These are phyloP conservation scores for Schrenkiella parvula DNA, from an alignment of 345 rosid species.

Conservation along the genomic window DNA sequence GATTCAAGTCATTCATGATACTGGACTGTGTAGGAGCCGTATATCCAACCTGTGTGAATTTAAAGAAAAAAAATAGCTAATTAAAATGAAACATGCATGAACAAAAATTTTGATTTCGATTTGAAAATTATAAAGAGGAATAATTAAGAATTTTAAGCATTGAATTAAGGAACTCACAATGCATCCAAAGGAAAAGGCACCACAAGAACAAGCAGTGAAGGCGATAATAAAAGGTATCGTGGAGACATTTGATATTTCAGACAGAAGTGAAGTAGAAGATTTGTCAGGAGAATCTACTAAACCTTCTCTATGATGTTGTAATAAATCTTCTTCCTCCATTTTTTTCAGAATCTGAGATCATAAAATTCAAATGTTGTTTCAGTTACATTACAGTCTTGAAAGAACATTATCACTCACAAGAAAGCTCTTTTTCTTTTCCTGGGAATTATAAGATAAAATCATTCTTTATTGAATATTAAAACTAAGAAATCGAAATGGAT, in stretches of 20 bases:
- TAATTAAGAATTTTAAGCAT: neutral
- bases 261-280: constrained; percentile 13
- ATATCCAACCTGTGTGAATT: constrained; percentile 23
- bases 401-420: neutral
- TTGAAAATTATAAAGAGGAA: neutral
- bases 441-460: neutral
- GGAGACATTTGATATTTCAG: constrained; percentile 27
- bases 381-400: neutral
- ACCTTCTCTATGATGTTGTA: neutral
- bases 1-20: constrained; percentile 35
- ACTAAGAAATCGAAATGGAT: neutral
- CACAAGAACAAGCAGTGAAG: constrained; percentile 23
- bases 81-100: neutral
- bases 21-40: constrained; percentile 33
- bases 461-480: neutral
- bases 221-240: constrained; percentile 28
- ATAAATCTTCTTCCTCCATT: constrained; percentile 18
- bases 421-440: neutral
- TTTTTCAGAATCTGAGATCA: neutral
- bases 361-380: neutral
- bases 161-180: constrained; percentile 5
- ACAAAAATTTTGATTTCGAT: neutral
- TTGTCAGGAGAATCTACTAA: neutral
- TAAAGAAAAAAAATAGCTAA: neutral
- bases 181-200: constrained; percentile 32